Base-by-base conservation (phyloP, 495 filamentous ascomycete genomes). In the Xylaria telfairii region DNA sequence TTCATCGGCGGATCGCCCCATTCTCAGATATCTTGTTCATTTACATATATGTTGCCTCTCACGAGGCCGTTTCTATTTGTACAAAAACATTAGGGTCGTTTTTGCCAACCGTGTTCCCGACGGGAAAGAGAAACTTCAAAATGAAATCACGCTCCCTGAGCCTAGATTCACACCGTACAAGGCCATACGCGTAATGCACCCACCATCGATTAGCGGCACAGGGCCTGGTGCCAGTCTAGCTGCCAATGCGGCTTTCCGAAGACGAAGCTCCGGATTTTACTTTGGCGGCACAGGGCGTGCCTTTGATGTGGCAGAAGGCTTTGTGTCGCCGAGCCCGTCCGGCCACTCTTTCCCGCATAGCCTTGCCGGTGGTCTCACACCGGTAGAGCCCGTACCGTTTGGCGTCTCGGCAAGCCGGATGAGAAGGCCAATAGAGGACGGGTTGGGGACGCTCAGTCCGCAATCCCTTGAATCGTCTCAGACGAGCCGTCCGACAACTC, bases 31-130 rank as follows among this genome's bases (percentile, higher is more conserved):
- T 81, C 86, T 99, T 21, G 89, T 97, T 65, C 96, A 99, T 78
- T 77, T 99, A 34, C 94, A 98, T 74, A 96, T 99, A 51, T 98
- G 95, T 78, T 93, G 92, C 77, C 90, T 95, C 10, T 90, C 90
- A 2, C 90, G 88, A 63, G 94, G 94, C 42, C 90, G 95, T 61
- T 96, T 90, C 80, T 99, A 92, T 73, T 83, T 99, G 3, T 93
- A 98, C 83, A 96, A 95, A 75, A 92, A 87, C 68, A 92, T 98
- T 69, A 89, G 96, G 39, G 93, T 99, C 56, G 96, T 99, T 3
- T 99, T 99, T 79, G 96, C 96, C 65, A 99, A 99, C 78, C 90
- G 96, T 34, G 96, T 98, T 3, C 96, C 96, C 0, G 96, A 99
- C 76, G 96, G 94, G 34, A 98, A 98, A 77, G 96, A 98, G 82